Percentiles rank a stretch among this genome's conserved stretches.
phyloP scores from a whole-genome alignment of 1,139 yeast species.

The Yarrowia galli region DNA sequence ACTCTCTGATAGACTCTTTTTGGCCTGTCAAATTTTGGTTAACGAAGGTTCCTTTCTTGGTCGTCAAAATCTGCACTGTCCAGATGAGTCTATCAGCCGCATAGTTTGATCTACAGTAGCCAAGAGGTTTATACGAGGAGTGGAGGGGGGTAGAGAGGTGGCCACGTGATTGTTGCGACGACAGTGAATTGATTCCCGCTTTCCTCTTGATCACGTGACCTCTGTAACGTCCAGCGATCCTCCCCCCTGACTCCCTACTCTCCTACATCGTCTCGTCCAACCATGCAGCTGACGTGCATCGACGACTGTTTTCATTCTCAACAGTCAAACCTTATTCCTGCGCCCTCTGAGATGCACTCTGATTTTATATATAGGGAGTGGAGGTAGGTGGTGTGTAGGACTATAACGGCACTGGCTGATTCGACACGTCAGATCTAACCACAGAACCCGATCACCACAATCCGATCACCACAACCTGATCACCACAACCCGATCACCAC shows the following conservation, averaged over 20 bases:
- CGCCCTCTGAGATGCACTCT: not conserved
- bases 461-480: no score
- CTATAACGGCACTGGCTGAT: no score
- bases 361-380: not conserved
- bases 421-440: no score
- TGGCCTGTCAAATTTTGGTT: no score
- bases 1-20: no score
- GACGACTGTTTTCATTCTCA: conserved; percentile 1
- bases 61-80: conserved; percentile 6
- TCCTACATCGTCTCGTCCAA: no score
- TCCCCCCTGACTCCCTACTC: no score
- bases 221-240: not conserved
- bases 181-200: not conserved
- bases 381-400: no score
- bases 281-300: not conserved
- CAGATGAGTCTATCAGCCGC: conserved; percentile 25
- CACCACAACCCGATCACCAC: no score
- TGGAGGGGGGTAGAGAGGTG: not conserved
- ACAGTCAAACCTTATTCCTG: not conserved
- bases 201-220: not conserved
- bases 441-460: no score
- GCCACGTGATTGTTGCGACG: not conserved
- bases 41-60: no score
- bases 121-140: conserved; percentile 3
- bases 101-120: conserved; percentile 23